Evolutionary conservation across 495 filamentous ascomycete species (phyloP), one percentile per base, ranked within the genome.

Genomic region (Cenococcum geophilum): DNA sequence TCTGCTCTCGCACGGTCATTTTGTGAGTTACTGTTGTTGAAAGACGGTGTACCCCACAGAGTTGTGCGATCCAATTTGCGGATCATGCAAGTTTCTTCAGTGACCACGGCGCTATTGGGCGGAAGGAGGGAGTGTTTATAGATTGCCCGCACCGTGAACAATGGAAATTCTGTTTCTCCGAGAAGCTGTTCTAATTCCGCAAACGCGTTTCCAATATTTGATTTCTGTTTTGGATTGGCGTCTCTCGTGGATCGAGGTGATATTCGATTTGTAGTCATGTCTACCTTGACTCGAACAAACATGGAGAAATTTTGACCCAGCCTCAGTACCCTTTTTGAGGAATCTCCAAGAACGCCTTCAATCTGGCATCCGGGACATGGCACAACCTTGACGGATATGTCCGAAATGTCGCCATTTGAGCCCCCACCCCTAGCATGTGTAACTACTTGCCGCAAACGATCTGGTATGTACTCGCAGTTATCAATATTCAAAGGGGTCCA

Each of bases 121-220:
- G 65, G 68, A 25, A 68, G 32, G 20, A 65, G 37, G 0, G 59
- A 63, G 25, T 60, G 53, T 18, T 58, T 36, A 45, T 70, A 68
- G 4, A 62, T 55, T 35, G 54, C 68, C 47, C 68, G 61, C 12
- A 68, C 59, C 20, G 68, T 60, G 37, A 70, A 53, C 11, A 70
- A 14, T 9, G 68, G 61, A 1, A 62, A 66, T 40, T 62, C 54
- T 12, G 62, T 42, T 12, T 59, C 64, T 10, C 68, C 66, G 16
- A 70, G 55, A 5, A 68, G 56, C 42, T 53, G 61, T 42, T 70
- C 68, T 11, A 70, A 62, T 48, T 70, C 68, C 9, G 55, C 52
- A 23, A 70, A 55, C 9, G 45, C 45, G 22, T 49, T 6, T 1
- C n/a, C 45, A n/a, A 49, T 18, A 0, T 63, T 42, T 20, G 66